Evolutionary conservation across 176 grass and related monocot genomes (phyloP), one percentile per base, ranked within the genome.

Genomic region (Oryza officinalis): DNA sequence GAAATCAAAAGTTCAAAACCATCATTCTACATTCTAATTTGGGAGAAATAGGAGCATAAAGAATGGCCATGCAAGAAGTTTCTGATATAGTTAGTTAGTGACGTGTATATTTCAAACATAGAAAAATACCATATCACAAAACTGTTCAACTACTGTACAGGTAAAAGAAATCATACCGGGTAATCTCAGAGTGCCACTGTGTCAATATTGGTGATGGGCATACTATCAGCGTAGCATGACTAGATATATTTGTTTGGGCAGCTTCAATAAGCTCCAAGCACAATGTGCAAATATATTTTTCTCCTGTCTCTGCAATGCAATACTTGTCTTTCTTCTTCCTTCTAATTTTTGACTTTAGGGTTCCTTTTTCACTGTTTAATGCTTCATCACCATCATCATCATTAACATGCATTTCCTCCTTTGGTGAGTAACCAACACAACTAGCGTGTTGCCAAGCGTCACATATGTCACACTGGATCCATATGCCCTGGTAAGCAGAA

Each of bases 401-500:
- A 80, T 63, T 44, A 67, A 66, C 78, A 84, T 68, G 27, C 80
- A 87, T 82, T 67, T 82, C 60, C 74, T 83, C 70, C 72, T 93
- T 93, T 31, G 87, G 82, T 65, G 79, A 67, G 78, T 90, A 98
- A 76, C 90, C 95, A 86, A 98, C 92, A 88, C 95, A 98, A 86
- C 92, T 78, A 68, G 90, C 92, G 43, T 98, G 95, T 76, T 98
- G 95, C 95, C 95, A 98, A 71, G 95, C 90, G 80, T 98, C 95
- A 92, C 95, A 98, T 27, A 85, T 78, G 75, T 98, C 92, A 67
- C 95, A 98, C 74, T 98, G 92, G 35, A 98, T 80, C 95, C 95
- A 98, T 30, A 91, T 69, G 13, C 95, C 95, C 46, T 84, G 85
- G 69, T 98, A 98, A 37, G 84, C 85, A 81, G 85, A 93, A 84